These are phyloP conservation scores for Chlamydomonas sp. DNA, from an alignment of 139 green algal genomes.

Conservation along the genomic window DNA sequence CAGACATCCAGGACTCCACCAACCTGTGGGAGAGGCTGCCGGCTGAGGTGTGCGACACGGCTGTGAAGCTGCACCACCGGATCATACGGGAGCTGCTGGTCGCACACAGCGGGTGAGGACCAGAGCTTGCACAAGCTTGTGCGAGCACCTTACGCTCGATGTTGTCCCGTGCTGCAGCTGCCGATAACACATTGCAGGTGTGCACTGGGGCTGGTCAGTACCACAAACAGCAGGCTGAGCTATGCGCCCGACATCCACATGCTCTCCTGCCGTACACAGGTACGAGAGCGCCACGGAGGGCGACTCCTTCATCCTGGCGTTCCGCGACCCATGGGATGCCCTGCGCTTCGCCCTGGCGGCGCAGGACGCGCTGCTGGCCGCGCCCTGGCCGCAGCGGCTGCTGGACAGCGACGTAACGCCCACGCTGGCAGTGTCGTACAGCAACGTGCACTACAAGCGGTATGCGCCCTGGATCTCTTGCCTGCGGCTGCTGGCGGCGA, in stretches of 20 bases:
- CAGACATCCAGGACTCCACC: slow-evolving; percentile 1
- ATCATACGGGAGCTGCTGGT: slow-evolving; percentile 13
- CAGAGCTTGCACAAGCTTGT: background rate
- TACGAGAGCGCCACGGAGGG: slow-evolving; percentile 25
- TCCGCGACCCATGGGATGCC: background rate
- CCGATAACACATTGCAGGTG: too few relatives aligned
- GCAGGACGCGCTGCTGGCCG: slow-evolving; percentile 6
- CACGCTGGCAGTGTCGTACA: background rate
- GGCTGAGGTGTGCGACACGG: slow-evolving; percentile 9
- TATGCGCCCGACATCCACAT: background rate
- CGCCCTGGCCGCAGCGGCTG: slow-evolving; percentile 5
- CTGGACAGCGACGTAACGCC: background rate
- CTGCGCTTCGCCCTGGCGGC: slow-evolving; percentile 8
- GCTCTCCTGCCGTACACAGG: background rate
- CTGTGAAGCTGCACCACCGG: slow-evolving; percentile 23
- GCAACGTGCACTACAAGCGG: background rate
- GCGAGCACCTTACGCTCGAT: too few relatives aligned
- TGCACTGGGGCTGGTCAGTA: background rate
- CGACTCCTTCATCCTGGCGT: slow-evolving; percentile 35
- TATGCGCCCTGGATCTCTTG: background rate
- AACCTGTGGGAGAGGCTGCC: slow-evolving; percentile 18
- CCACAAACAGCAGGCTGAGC: background rate
- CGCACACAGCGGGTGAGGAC: background rate
- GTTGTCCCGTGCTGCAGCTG: too few relatives aligned
- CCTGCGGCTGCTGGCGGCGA: background rate